These are phyloP conservation scores for Lachnellula hyalina DNA, from an alignment of 2,329 filamentous ascomycete species.

Conservation along the genomic window DNA sequence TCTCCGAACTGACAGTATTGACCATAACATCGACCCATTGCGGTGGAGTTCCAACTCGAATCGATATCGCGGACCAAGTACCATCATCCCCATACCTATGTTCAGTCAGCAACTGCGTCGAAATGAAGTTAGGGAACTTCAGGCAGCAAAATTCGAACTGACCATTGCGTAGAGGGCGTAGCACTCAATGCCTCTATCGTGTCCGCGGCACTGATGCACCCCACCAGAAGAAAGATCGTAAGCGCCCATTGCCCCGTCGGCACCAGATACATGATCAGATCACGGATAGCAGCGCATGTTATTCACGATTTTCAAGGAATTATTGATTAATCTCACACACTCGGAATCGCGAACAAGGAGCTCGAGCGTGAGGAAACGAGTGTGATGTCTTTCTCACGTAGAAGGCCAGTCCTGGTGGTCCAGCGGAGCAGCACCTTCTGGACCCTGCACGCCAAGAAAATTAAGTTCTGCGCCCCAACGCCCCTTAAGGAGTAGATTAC, in stretches of 20 bases:
- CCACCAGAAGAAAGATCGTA: constrained; percentile 8
- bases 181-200: constrained; percentile 21
- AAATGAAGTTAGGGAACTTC: not conserved
- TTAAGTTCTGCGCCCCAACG: no score
- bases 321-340: not conserved
- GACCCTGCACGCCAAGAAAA: no score
- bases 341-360: not conserved
- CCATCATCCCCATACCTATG: constrained; percentile 60
- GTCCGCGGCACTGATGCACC: constrained; percentile 2
- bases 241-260: constrained; percentile 10
- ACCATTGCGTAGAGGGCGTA: constrained; percentile 27
- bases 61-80: constrained; percentile 64
- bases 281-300: constrained; percentile 9
- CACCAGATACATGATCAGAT: constrained; percentile 19
- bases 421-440: no score
- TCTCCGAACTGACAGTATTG: constrained; percentile 65
- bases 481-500: no score
- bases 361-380: not conserved
- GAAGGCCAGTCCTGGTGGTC: no score
- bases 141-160: not conserved
- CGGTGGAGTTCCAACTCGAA: constrained; percentile 50
- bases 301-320: not conserved
- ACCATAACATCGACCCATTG: constrained; percentile 52
- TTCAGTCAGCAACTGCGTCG: not conserved
- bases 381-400: no score